phyloP scores from a whole-genome alignment of 2,329 filamentous ascomycete species.

The Dactylonectria macrodidyma region DNA sequence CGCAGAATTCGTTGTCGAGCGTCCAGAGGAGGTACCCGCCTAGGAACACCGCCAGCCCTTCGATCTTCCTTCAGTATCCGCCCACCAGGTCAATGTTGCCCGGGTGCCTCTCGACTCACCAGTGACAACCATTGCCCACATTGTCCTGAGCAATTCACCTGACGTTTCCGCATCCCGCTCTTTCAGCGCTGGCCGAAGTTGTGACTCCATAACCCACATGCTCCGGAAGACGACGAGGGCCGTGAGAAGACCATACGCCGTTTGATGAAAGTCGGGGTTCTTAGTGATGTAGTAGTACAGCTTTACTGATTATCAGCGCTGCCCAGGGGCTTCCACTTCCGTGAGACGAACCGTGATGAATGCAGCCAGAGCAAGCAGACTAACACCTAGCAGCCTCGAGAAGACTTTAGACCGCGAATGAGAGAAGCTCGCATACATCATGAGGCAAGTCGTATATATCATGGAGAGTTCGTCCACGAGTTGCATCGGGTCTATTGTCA shows the following conservation, averaged over 20 bases:
- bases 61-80: background rate
- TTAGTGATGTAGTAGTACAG: constrained; percentile 82
- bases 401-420: constrained; percentile 71
- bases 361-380: constrained; percentile 68
- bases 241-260: constrained; percentile 82
- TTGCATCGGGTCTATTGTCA: constrained; percentile 68
- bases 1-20: constrained; percentile 84
- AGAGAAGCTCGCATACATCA: constrained; percentile 78
- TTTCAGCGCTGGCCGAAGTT: constrained; percentile 62
- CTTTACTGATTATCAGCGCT: constrained; percentile 44
- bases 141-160: constrained; percentile 65
- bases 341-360: constrained; percentile 78
- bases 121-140: constrained; percentile 82
- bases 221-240: constrained; percentile 78
- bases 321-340: background rate
- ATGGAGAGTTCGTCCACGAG: constrained; percentile 73
- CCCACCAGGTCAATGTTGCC: background rate
- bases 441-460: constrained; percentile 72
- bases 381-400: constrained; percentile 68
- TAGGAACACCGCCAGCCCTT: constrained; percentile 75
- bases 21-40: constrained; percentile 84
- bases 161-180: constrained; percentile 66
- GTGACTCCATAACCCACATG: constrained; percentile 79
- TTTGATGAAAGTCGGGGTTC: constrained; percentile 87
- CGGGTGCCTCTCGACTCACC: constrained; percentile 53